Conservation (phyloP, 495 filamentous ascomycete genomes). For the Talaromyces liani region DNA sequence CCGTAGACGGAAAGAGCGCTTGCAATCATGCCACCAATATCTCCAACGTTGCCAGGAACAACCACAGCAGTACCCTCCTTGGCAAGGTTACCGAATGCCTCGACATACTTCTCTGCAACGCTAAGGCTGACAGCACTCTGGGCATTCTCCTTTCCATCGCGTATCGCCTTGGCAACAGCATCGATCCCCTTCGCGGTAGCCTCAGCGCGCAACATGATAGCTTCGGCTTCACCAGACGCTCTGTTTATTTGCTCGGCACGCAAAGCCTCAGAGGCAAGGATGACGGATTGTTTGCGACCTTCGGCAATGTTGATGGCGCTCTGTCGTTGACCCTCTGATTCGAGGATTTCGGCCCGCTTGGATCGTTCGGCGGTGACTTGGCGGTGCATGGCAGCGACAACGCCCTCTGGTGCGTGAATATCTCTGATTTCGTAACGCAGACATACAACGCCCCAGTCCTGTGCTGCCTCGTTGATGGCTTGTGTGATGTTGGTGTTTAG, state of each 20-base stretch:
- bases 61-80: conserved; percentile 92
- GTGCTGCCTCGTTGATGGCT: conserved; percentile 95
- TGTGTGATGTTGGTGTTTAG: conserved; percentile 96
- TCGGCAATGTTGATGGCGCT: conserved; percentile 98
- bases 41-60: conserved; percentile 95
- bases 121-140: conserved; percentile 76
- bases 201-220: conserved; percentile 74
- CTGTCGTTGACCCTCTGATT: conserved; percentile 92
- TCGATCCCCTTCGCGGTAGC: conserved; percentile 88
- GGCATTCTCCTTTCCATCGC: conserved; percentile 60
- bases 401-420: conserved; percentile 89
- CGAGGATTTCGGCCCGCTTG: conserved; percentile 95
- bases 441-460: conserved; percentile 93
- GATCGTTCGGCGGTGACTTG: conserved; percentile 94
- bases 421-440: conserved; percentile 96
- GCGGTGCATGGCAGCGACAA: conserved; percentile 95
- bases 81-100: conserved; percentile 84
- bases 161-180: conserved; percentile 68
- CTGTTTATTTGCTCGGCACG: conserved; percentile 85
- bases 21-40: conserved; percentile 94
- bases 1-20: conserved; percentile 93
- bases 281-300: conserved; percentile 90
- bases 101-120: conserved; percentile 97
- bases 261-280: conserved; percentile 90
- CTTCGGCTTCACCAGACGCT: conserved; percentile 86